Percentiles rank a stretch among this genome's conserved stretches.
phyloP scores from a whole-genome alignment of 768 basidiomycete species.

The Collybiopsis luxurians region DNA sequence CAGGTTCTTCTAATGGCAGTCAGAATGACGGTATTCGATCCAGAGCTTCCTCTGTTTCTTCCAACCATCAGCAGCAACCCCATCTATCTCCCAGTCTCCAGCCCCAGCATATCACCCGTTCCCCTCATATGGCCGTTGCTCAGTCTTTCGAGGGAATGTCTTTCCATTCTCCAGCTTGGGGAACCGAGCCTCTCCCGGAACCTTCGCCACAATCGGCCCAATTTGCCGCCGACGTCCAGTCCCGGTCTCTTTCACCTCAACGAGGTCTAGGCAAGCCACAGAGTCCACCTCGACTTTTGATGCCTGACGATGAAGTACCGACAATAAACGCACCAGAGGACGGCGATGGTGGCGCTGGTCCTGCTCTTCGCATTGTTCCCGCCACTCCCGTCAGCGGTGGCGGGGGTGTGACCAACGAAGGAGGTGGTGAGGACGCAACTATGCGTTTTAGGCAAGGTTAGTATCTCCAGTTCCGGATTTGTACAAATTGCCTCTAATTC shows the following conservation, averaged over 20 bases:
- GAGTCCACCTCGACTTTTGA: constrained; percentile 56
- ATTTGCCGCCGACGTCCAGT: constrained; percentile 9
- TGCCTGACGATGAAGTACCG: constrained; percentile 34
- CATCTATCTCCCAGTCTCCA: constrained; percentile 5
- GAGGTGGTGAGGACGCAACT: not conserved
- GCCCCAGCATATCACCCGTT: constrained; percentile 33
- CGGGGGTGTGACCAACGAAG: constrained; percentile 41
- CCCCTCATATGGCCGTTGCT: constrained; percentile 57
- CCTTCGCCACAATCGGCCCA: constrained; percentile 26
- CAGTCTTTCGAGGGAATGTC: constrained; percentile 60
- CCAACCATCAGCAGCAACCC: constrained; percentile 36
- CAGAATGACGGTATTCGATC: constrained; percentile 45
- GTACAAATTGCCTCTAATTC: not conserved
- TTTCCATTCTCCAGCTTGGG: constrained; percentile 66
- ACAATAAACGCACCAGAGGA: constrained; percentile 59
- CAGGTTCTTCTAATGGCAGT: constrained; percentile 51
- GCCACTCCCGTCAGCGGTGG: constrained; percentile 77
- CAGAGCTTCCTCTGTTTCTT: constrained; percentile 68
- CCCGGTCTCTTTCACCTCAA: constrained; percentile 23
- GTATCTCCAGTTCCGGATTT: constrained; percentile 17
- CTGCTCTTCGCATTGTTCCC: constrained; percentile 75
- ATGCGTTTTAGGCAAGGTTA: constrained; percentile 57
- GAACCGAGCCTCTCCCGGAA: constrained; percentile 41
- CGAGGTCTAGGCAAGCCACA: constrained; percentile 47
- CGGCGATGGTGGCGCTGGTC: constrained; percentile 53